Base-by-base conservation (phyloP, 495 filamentous ascomycete genomes). In the Bombardia bombarda region DNA sequence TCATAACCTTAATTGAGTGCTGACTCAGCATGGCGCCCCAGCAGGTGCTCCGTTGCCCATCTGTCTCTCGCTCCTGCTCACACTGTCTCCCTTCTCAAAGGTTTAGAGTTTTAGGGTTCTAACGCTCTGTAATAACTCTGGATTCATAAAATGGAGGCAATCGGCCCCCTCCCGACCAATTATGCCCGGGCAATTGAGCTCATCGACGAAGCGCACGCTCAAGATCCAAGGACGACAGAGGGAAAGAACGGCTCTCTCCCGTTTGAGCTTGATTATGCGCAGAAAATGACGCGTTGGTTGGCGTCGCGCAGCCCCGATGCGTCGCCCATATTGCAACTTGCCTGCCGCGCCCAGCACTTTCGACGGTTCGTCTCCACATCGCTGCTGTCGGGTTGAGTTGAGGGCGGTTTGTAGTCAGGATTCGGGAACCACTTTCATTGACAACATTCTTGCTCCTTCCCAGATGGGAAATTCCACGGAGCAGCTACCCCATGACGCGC, bases 291-390 rank as follows among this genome's bases (percentile, higher is more conserved):
- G 37, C 56, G 57, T 26, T 87, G 82, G 68, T 79, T 92, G 14
- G 51, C 67, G 9, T 57, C 63, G 3, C 70, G 74, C 42, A 45
- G 60, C 23, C 75, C 83, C 1, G 39, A 62, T 25, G 79, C 85
- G 14, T 75, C 81, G 3, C 77, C 80, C 12, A 55, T 70, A 34
- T 70, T 92, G 30, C 74, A 74, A 19, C 69, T 90, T 43, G 86
- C 86, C 21, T 78, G 87, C 45, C 81, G 84, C 44, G 86, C 86
- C 17, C 86, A 92, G 62, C 86, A 92, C 63, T 82, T 90, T 48
- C 51, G 63, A 36, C 52, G 65, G 65, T 69, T 22, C 19, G 49
- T 49, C 12, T 26, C 40, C 8, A n/a, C n/a, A n/a, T n/a, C n/a
- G n/a, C n/a, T n/a, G n/a, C n/a, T n/a, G n/a, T n/a, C n/a, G n/a